A percentile compares a stretch with the other conserved stretches of the same genome.
phyloP scores from a whole-genome alignment of 192 early-diverging fungal species.

The Rhizoclosmatium sp. region DNA sequence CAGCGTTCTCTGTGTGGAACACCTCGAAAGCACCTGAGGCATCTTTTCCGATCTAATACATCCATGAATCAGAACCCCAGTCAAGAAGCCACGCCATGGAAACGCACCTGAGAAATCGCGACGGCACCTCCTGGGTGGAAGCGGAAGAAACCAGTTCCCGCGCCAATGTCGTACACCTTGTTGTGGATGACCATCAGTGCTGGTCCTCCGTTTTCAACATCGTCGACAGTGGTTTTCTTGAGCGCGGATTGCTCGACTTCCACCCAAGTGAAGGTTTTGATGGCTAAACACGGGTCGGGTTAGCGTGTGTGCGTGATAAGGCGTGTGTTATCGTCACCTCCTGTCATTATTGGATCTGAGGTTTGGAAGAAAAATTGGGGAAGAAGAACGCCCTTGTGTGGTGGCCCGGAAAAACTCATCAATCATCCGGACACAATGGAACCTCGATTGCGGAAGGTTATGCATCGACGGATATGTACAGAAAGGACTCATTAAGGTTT shows the following conservation, averaged over 20 bases:
- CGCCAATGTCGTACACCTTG: slow-evolving; percentile 82
- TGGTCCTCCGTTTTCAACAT: slow-evolving; percentile 28
- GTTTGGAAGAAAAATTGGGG: no score
- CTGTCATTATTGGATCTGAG: no score
- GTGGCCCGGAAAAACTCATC: no score
- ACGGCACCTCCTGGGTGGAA: slow-evolving; percentile 84
- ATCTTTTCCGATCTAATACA: slow-evolving; percentile 70
- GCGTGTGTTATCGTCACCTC: no score
- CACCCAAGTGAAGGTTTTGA: slow-evolving; percentile 47
- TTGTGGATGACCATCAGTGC: slow-evolving; percentile 73
- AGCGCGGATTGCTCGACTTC: slow-evolving; percentile 51
- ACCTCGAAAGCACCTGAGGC: slow-evolving; percentile 73
- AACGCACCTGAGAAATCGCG: slow-evolving; percentile 73
- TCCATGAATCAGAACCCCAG: background rate
- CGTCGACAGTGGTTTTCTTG: slow-evolving; percentile 26
- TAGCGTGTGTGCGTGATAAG: no score
- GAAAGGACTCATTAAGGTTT: no score
- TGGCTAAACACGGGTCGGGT: background rate
- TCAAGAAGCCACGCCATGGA: background rate
- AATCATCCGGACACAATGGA: no score
- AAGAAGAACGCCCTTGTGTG: no score
- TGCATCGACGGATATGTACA: no score
- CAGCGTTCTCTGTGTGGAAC: slow-evolving; percentile 74
- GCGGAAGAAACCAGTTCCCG: slow-evolving; percentile 62
- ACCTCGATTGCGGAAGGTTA: no score